Base-by-base conservation (phyloP, 352 stramenopile genomes). In the Pythium biforme region DNA sequence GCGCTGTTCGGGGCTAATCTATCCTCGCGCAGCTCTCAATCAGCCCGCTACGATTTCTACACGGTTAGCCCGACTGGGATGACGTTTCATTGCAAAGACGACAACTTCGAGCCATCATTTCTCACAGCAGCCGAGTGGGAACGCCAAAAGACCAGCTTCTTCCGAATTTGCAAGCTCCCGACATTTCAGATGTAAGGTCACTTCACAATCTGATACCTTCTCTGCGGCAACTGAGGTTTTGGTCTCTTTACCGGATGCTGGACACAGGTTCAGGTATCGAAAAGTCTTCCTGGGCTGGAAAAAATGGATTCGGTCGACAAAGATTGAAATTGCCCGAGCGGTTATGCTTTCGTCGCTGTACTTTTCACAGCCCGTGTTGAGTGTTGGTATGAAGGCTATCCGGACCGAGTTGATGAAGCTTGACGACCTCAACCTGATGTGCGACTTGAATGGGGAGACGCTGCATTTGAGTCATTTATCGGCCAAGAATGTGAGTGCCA, bases 251-350 rank as follows among this genome's bases (percentile, higher is more conserved):
- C 37, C 4, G 4, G 17, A n/a, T 25, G 25, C n/a, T 39, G 17
- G 14, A 1, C 17, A 6, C 15, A 90, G 81, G 1, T 90, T 90
- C 52, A 77, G 81, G 1, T 90, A 88, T 45, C 77, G 79, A 1
- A 89, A 90, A 57, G 77, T 78, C 5, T 90, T 89, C 31, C 14
- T 83, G 0, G 53, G 53, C 7, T 90, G 81, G 81, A 85, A 79
- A 40, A 75, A 76, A 40, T 86, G 75, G 72, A 71, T 86, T 39
- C 73, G 74, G 10, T 25, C 27, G 15, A 62, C 46, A 9, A 88
- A 81, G 53, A 68, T 79, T 4, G 74, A 86, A 19, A 50, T 47
- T 34, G 77, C 77, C n/a, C 67, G 74, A 29, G 60, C 75, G n/a
- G 62, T 72, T 4, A 31, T 90, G 17, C 49, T 88, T 12, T 62